A percentile compares a stretch with the other conserved stretches of the same genome.
These are phyloP conservation scores for Coccomyxa sp. DNA, from an alignment of 139 green algal genomes.

Conservation along the genomic window DNA sequence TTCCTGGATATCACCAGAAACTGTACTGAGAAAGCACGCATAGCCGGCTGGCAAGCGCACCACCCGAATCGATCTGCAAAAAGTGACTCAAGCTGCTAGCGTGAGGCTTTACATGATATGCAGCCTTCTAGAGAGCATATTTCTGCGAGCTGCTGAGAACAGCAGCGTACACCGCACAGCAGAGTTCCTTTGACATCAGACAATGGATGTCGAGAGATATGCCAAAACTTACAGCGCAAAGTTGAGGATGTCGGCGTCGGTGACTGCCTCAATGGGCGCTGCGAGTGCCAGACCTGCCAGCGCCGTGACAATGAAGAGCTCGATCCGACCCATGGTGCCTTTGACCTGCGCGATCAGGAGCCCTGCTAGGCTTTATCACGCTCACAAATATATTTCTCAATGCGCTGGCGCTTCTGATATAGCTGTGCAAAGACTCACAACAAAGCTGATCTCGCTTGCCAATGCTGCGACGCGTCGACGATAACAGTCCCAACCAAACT, in stretches of 20 bases:
- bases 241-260: neutral
- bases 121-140: neutral
- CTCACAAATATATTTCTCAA: neutral
- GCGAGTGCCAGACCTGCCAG: neutral
- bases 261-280: neutral
- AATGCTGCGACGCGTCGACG: neutral
- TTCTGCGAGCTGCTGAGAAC: neutral
- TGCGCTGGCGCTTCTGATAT: neutral
- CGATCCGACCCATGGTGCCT: neutral
- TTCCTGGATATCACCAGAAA: neutral
- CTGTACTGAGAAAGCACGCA: neutral
- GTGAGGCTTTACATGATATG: neutral
- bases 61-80: neutral
- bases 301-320: constrained; percentile 1
- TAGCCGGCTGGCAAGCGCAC: neutral
- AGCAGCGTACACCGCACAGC: neutral
- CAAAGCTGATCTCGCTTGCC: neutral
- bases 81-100: neutral
- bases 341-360: neutral
- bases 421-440: neutral
- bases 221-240: neutral
- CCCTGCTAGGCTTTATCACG: neutral
- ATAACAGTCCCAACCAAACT: neutral
- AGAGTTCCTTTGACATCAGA: neutral
- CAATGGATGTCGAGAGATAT: neutral